Evolutionary conservation across 108 stramenopile species (phyloP).

Genomic region (Stephanodiscus minutulus): DNA sequence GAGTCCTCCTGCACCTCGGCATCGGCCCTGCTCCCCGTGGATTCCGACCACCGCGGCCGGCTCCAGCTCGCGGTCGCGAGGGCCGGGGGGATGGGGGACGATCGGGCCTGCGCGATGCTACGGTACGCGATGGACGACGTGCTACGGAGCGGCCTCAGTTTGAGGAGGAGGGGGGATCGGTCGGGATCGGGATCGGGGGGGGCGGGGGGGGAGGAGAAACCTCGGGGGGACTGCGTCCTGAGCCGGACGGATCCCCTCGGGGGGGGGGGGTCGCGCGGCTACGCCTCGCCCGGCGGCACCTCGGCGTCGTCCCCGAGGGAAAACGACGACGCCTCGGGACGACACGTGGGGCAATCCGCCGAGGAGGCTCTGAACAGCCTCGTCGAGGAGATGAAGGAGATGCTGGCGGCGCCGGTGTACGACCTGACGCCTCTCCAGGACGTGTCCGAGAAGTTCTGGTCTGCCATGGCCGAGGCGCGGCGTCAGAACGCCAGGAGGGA

Average conservation of each 20-base stretch:
- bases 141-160: conserved; percentile 63
- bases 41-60: conserved; percentile 88
- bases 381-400: conserved; percentile 89
- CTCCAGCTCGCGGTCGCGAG: conserved; percentile 72
- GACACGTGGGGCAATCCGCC: conserved; percentile 65
- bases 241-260: conserved; percentile 47
- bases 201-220: conserved; percentile 54
- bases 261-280: background rate
- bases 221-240: conserved; percentile 81
- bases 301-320: background rate
- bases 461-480: conserved; percentile 68
- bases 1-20: conserved; percentile 73
- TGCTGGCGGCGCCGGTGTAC: conserved; percentile 80
- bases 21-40: conserved; percentile 81
- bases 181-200: conserved; percentile 58
- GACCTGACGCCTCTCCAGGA: conserved; percentile 73
- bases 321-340: conserved; percentile 17
- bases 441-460: conserved; percentile 75
- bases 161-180: conserved; percentile 42
- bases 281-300: background rate
- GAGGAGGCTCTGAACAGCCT: conserved; percentile 75
- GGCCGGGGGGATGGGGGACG: conserved; percentile 77
- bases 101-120: conserved; percentile 81
- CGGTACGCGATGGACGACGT: conserved; percentile 91
- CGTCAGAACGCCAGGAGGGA: conserved; percentile 60